Evolutionary conservation across 2,329 filamentous ascomycete genomes (phyloP), one percentile per base, ranked within the genome.

Genomic region (Diplocarpon mali): DNA sequence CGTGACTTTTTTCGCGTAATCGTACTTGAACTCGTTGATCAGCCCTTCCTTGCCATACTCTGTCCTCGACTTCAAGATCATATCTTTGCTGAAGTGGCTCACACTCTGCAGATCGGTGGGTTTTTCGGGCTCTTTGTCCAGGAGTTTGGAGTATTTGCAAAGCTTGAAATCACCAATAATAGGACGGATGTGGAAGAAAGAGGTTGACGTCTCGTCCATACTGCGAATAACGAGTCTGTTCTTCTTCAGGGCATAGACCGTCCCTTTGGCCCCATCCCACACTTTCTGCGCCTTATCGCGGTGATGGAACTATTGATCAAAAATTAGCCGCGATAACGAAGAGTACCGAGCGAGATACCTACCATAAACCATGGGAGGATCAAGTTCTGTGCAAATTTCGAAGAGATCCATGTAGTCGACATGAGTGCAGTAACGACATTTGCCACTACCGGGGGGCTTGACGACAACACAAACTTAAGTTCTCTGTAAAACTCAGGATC

Each of bases 1-100:
- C 61, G 46, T 48, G 52, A 38, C 50, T 46, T 42, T 57, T 57
- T 55, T 60, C 57, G 56, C 56, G 35, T 69, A 69, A 16, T 74
- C 70, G 48, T 75, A 76, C n/a, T 64, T 60, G 47, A 67, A 75
- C 40, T 69, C 65, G 44, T 71, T 72, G 46, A 60, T 46, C 30
- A 62, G 57, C 27, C 66, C 60, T 9, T 64, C 64, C 5, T 64
- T 62, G 8, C 43, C 47, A 24, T 52, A 48, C 12, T 59, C 52
- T 31, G 50, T 51, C 31, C 52, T 40, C 10, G 42, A 36, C n/a
- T 53, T 37, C 65, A 76, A 64, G 8, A 66, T 55, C 59, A 73
- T 67, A 2, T 68, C 62, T 41, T 64, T 62, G 7, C 64, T 65
- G 55, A 74, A 76, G 2, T 64, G 68, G 44, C 67, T 71, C 45